These are phyloP conservation scores for Pachysandra terminalis DNA, from an alignment of 164 flowering plant species.

Conservation along the genomic window DNA sequence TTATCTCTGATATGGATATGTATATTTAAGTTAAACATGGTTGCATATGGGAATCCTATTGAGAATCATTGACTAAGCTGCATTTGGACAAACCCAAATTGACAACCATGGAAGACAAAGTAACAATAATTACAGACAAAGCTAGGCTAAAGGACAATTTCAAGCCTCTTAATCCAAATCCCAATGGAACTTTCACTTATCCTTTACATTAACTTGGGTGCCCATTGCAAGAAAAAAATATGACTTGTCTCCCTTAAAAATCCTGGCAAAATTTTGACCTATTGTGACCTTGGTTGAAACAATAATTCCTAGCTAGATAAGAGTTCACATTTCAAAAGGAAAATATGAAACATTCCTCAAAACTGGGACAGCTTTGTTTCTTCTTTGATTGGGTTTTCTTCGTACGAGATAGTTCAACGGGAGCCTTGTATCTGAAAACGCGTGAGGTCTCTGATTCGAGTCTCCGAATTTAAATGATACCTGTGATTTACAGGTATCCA, in stretches of 20 bases:
- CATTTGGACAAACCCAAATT: constrained; percentile 7
- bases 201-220: constrained; percentile 9
- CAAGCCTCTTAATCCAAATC: constrained; percentile 21
- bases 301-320: neutral
- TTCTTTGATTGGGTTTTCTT: no score
- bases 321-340: neutral
- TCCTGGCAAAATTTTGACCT: constrained; percentile 12
- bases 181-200: constrained; percentile 18
- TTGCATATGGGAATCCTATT: constrained; percentile 9
- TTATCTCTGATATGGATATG: neutral
- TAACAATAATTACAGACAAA: constrained; percentile 18
- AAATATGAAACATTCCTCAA: neutral
- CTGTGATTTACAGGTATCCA: no score
- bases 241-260: constrained; percentile 6
- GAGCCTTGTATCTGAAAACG: no score
- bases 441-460: no score
- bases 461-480: no score
- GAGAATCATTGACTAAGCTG: constrained; percentile 17
- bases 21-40: no score
- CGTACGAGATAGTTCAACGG: no score
- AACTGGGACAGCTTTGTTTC: no score
- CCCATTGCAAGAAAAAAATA: constrained; percentile 1
- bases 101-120: constrained; percentile 19
- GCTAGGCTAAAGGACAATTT: constrained; percentile 3
- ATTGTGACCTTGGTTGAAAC: neutral